phyloP scores from a whole-genome alignment of 1,284 basidiomycete genomes.

The Pisolithus thermaeus region DNA sequence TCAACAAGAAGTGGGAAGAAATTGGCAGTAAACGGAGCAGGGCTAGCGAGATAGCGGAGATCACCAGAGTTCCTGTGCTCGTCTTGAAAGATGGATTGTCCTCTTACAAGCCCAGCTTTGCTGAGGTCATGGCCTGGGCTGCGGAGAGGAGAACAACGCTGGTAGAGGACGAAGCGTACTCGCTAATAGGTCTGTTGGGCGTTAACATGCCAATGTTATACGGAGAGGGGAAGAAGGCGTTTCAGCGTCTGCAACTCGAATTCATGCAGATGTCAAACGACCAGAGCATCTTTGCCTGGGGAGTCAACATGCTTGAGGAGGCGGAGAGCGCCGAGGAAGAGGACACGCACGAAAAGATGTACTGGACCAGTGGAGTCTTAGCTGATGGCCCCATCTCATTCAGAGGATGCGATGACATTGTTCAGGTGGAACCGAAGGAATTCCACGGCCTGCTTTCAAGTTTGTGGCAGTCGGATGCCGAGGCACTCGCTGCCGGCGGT shows the following conservation, averaged over 20 bases:
- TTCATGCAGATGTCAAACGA: constrained; percentile 8
- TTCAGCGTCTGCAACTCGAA: constrained; percentile 6
- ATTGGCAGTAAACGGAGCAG: constrained; percentile 4
- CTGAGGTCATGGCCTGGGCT: constrained; percentile 9
- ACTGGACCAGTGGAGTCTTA: too few relatives aligned
- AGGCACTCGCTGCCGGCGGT: too few relatives aligned
- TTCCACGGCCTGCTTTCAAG: too few relatives aligned
- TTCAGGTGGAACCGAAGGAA: too few relatives aligned
- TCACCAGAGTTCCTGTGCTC: constrained; percentile 1
- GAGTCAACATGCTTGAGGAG: too few relatives aligned
- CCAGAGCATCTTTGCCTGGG: constrained; percentile 9
- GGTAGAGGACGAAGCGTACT: constrained; percentile 8
- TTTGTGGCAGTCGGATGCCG: too few relatives aligned
- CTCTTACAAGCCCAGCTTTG: background rate
- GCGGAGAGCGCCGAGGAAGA: background rate
- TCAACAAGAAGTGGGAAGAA: constrained; percentile 3
- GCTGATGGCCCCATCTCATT: too few relatives aligned
- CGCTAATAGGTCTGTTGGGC: constrained; percentile 6
- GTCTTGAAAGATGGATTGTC: constrained; percentile 1
- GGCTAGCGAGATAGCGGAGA: background rate
- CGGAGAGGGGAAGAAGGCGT: constrained; percentile 9
- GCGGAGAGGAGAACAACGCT: constrained; percentile 3
- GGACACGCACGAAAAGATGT: too few relatives aligned
- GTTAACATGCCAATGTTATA: constrained; percentile 9
- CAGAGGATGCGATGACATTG: too few relatives aligned